phyloP scores from a whole-genome alignment of 805 yeast genomes.

The Pichia exigua region DNA sequence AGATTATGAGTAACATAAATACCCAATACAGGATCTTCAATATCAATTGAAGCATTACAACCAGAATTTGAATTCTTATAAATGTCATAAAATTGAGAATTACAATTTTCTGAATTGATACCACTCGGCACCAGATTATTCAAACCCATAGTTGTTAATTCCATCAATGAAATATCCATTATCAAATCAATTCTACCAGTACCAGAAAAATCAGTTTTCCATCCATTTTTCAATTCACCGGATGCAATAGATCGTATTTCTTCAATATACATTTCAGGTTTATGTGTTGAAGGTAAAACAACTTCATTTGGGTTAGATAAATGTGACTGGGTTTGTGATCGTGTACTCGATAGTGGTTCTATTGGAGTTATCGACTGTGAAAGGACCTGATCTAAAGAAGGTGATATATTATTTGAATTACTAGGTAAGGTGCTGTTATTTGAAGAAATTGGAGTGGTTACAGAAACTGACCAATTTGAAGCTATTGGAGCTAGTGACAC shows the following conservation, averaged over 20 bases:
- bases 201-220: slow-evolving; percentile 87
- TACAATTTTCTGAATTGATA: slow-evolving; percentile 28
- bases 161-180: slow-evolving; percentile 58
- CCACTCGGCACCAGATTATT: slow-evolving; percentile 24
- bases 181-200: slow-evolving; percentile 75
- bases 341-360: background rate
- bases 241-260: slow-evolving; percentile 65
- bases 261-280: slow-evolving; percentile 44
- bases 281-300: slow-evolving; percentile 5
- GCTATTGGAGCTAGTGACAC: slow-evolving; percentile 18
- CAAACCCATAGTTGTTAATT: slow-evolving; percentile 45
- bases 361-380: background rate
- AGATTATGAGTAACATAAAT: slow-evolving; percentile 67
- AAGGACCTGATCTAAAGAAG: slow-evolving; percentile 5
- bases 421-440: background rate
- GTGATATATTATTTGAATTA: background rate
- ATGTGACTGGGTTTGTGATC: background rate
- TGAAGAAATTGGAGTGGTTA: background rate
- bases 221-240: slow-evolving; percentile 83
- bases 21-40: slow-evolving; percentile 76
- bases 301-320: slow-evolving; percentile 14
- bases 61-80: slow-evolving; percentile 25
- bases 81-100: slow-evolving; percentile 20
- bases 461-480: slow-evolving; percentile 12
- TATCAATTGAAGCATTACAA: slow-evolving; percentile 64